Conservation (phyloP, 2,329 filamentous ascomycete species). For the Fusarium mexicanum region DNA sequence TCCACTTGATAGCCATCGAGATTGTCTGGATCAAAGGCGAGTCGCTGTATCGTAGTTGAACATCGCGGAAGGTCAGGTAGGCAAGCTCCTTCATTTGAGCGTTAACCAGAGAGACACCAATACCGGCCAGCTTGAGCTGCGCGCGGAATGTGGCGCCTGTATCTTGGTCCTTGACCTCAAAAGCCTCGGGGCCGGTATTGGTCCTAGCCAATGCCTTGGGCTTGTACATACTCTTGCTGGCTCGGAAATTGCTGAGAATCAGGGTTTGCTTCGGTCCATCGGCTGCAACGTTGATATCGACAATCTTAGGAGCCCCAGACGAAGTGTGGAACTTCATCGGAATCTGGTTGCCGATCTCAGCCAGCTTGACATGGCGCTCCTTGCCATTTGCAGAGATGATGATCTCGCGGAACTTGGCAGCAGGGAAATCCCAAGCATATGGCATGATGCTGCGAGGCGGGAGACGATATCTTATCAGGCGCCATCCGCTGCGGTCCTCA, state of each 20-base stretch:
- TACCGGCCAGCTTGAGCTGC: slow-evolving; percentile 85
- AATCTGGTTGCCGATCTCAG: slow-evolving; percentile 95
- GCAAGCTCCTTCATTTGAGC: slow-evolving; percentile 90
- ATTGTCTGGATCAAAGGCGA: slow-evolving; percentile 94
- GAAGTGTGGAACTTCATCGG: slow-evolving; percentile 87
- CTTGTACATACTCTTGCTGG: slow-evolving; percentile 89
- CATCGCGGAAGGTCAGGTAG: slow-evolving; percentile 91
- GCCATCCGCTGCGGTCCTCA: slow-evolving; percentile 87
- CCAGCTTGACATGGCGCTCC: slow-evolving; percentile 91
- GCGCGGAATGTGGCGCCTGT: slow-evolving; percentile 89
- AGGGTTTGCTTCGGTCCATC: slow-evolving; percentile 95
- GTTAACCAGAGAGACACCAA: slow-evolving; percentile 94
- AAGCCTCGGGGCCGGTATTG: slow-evolving; percentile 65
- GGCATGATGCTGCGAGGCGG: slow-evolving; percentile 98
- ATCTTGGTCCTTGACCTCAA: slow-evolving; percentile 94
- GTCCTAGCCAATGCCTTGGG: slow-evolving; percentile 62
- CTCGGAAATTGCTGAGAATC: slow-evolving; percentile 92
- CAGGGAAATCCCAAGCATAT: slow-evolving; percentile 98
- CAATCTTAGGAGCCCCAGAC: slow-evolving; percentile 80
- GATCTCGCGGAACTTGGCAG: slow-evolving; percentile 94
- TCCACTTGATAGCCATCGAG: slow-evolving; percentile 94
- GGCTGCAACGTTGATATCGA: slow-evolving; percentile 95
- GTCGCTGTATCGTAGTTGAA: slow-evolving; percentile 90
- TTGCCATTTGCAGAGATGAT: slow-evolving; percentile 66
- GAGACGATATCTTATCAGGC: slow-evolving; percentile 89